phyloP scores from a whole-genome alignment of 441 rosid genomes.

The Populus trichocarpa region DNA sequence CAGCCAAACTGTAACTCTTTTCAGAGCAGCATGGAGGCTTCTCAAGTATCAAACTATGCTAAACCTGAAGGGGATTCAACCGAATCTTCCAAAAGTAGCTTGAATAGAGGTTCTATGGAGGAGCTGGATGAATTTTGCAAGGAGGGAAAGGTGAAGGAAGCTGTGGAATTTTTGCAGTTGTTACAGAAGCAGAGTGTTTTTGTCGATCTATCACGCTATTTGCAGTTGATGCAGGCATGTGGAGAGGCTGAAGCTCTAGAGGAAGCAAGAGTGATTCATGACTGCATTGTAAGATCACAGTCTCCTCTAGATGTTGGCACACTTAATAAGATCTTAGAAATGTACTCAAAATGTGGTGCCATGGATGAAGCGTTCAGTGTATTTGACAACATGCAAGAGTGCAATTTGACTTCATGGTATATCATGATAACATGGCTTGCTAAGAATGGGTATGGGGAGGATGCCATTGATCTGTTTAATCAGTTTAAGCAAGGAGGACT shows the following conservation, averaged over 20 bases:
- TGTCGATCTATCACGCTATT: constrained; percentile 46
- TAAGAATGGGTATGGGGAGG: constrained; percentile 72
- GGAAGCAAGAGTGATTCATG: constrained; percentile 64
- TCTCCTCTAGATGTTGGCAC: constrained; percentile 38
- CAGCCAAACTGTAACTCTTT: neutral
- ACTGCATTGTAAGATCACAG: constrained; percentile 33
- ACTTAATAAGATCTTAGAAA: constrained; percentile 51
- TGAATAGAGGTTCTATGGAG: constrained; percentile 21
- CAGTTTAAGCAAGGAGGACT: constrained; percentile 62
- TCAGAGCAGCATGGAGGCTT: constrained; percentile 2
- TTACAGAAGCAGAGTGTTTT: constrained; percentile 36
- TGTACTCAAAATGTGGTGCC: constrained; percentile 66
- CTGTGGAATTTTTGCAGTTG: constrained; percentile 40
- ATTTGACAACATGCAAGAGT: constrained; percentile 53
- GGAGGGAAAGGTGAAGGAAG: constrained; percentile 60
- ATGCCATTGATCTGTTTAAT: constrained; percentile 67
- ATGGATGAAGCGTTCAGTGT: constrained; percentile 43
- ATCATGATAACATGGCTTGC: constrained; percentile 64
- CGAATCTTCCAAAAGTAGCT: constrained; percentile 20
- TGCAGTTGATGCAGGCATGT: constrained; percentile 54
- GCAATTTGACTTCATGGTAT: constrained; percentile 57
- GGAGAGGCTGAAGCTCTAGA: constrained; percentile 56
- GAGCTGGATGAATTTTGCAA: constrained; percentile 52
- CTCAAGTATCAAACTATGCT: constrained; percentile 12
- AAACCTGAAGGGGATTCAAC: constrained; percentile 14